phyloP scores from a whole-genome alignment of 1,284 basidiomycete species.

The Fomitiporia mediterranea region DNA sequence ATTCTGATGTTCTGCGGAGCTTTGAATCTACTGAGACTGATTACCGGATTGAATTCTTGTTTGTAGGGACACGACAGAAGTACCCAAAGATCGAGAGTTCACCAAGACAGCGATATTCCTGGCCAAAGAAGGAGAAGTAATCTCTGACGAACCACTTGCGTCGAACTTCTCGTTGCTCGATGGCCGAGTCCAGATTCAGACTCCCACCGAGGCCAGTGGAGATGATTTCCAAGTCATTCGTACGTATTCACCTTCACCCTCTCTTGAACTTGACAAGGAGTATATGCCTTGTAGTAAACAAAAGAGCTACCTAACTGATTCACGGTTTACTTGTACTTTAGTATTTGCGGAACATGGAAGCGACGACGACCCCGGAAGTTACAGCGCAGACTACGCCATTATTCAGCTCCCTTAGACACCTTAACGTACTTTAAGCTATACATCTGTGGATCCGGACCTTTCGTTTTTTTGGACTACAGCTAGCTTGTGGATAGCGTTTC shows the following conservation, averaged over 20 bases:
- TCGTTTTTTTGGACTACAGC: no score
- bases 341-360: not conserved
- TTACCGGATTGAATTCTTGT: no score
- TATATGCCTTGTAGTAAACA: no score
- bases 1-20: not conserved
- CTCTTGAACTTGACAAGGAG: not conserved
- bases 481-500: no score
- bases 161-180: not conserved
- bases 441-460: no score
- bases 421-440: no score
- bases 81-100: not conserved
- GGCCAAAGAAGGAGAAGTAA: not conserved
- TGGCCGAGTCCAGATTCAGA: not conserved
- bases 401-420: not conserved
- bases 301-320: not conserved
- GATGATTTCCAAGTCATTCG: not conserved
- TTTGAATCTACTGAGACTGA: no score
- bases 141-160: not conserved
- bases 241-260: not conserved
- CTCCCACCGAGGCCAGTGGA: not conserved
- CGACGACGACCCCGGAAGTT: not conserved
- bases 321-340: not conserved
- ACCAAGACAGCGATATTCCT: not conserved
- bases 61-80: not conserved
- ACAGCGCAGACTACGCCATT: not conserved